Base-by-base conservation (phyloP, 192 early-diverging fungal species). In the Geranomyces michiganensis region DNA sequence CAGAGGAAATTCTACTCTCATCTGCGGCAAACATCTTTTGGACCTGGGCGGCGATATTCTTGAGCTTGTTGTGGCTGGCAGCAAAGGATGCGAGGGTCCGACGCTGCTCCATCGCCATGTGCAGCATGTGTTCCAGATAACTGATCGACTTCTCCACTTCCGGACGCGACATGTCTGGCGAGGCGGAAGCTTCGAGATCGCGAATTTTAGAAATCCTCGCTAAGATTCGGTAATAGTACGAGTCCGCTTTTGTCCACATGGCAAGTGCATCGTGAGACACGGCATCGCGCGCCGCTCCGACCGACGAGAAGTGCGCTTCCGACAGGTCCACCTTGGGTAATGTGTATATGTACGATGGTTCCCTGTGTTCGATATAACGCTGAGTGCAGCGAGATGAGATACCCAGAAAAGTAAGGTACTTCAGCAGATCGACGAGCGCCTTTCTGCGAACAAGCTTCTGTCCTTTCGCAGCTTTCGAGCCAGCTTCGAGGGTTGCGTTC, bases 371-470 rank as follows among this genome's bases (percentile, higher is more conserved):
- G 12, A 24, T 51, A 45, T 77, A 76, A 24, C 56, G 41, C 3
- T 76, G 72, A 1, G 74, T 71, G 53, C 70, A 69, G 30, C 79
- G 66, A 4, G 78, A 56, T 10, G 79, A 81, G 12, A 86, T 68
- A 22, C 93, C 93, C 45, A 94, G 68, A 24, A 84, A 73, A 30
- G 86, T 81, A 26, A 95, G 65, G 55, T 90, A 81, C 71, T 90
- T 92, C 53, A 93, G 80, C 21, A 92, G 73, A 66, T 95, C 92
- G 29, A 90, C 90, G 1, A 91, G 69, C 1, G 93, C 87, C 70
- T 91, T 93, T 76, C 91, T 91, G 29, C 90, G 86, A 22, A 93
- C 74, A 31, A 85, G 67, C 65, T 91, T 88, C 66, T 88, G 85
- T 49, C 85, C 82, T 53, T 92, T 93, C 43, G 76, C 71, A 15